Evolutionary conservation across 306 rosid species (phyloP).

Genomic region (Acmispon strigosus): DNA sequence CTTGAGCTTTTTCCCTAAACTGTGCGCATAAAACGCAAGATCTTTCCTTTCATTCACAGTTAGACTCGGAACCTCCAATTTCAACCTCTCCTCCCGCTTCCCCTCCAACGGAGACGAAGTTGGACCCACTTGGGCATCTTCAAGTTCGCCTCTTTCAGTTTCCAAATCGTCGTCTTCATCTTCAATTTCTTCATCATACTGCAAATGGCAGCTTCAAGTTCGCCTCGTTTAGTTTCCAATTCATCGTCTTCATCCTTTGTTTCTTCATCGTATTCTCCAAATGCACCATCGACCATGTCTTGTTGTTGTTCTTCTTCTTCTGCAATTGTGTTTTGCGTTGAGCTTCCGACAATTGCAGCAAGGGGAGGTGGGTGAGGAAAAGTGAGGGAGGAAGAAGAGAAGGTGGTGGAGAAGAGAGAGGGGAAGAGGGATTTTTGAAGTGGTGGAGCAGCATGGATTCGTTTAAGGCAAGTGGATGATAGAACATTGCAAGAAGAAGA

Average conservation of each 20-base stretch:
- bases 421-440: conserved; percentile 8
- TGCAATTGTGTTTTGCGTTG: background rate
- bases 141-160: conserved; percentile 3
- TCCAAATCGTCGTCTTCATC: conserved; percentile 21
- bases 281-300: background rate
- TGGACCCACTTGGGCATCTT: conserved; percentile 17
- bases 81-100: conserved; percentile 35
- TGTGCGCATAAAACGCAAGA: conserved; percentile 69
- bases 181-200: conserved; percentile 23
- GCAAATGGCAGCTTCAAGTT: conserved; percentile 10
- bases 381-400: conserved; percentile 20
- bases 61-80: conserved; percentile 46
- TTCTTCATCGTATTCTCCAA: conserved; percentile 19
- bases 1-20: conserved; percentile 89
- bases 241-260: conserved; percentile 9
- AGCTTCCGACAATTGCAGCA: background rate
- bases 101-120: conserved; percentile 31
- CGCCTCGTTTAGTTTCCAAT: conserved; percentile 14
- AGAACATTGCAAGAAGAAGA: background rate
- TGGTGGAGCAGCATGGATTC: background rate
- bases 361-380: conserved; percentile 1
- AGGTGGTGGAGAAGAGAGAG: conserved; percentile 8
- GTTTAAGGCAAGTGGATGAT: background rate
- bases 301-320: background rate
- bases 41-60: conserved; percentile 83